Percentiles rank a stretch among this genome's conserved stretches.
These are phyloP conservation scores for Leccinum arenicola DNA, from an alignment of 768 basidiomycete genomes.

Conservation along the genomic window DNA sequence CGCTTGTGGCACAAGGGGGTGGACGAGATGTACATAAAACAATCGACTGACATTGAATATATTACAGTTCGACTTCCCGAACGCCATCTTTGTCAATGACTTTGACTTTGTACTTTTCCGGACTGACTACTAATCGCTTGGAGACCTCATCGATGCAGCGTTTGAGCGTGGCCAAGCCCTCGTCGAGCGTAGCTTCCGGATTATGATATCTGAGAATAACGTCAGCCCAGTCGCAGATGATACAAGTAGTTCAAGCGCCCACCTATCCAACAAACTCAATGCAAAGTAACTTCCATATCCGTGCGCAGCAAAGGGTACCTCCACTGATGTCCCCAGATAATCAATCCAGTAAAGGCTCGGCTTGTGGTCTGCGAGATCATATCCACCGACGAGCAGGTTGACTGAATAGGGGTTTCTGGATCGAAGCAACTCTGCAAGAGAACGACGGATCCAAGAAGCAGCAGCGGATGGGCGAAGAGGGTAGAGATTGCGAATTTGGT, in stretches of 20 bases:
- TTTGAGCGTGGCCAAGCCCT: constrained; percentile 78
- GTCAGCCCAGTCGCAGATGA: not conserved
- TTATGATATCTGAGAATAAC: constrained; percentile 71
- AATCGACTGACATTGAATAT: not conserved
- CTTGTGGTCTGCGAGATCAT: constrained; percentile 68
- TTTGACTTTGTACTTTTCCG: constrained; percentile 83
- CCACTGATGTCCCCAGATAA: constrained; percentile 86
- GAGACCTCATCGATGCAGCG: constrained; percentile 89
- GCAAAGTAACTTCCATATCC: constrained; percentile 95
- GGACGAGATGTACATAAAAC: constrained; percentile 6
- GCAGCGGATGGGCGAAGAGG: constrained; percentile 88
- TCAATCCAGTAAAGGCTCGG: constrained; percentile 95
- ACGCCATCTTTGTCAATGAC: constrained; percentile 91
- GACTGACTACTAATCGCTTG: constrained; percentile 76
- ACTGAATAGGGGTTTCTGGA: constrained; percentile 87
- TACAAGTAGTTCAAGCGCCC: constrained; percentile 13
- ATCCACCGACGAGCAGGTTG: constrained; percentile 91
- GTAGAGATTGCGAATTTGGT: constrained; percentile 92
- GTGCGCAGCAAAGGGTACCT: constrained; percentile 91
- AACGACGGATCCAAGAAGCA: constrained; percentile 91
- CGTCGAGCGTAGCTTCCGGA: constrained; percentile 80
- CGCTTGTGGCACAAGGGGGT: not conserved
- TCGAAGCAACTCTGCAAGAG: constrained; percentile 85
- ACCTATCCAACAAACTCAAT: constrained; percentile 89
- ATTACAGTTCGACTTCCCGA: constrained; percentile 71